These are phyloP conservation scores for Asparagopsis taxiformis DNA, from an alignment of 31 red algal genomes.

Conservation along the genomic window DNA sequence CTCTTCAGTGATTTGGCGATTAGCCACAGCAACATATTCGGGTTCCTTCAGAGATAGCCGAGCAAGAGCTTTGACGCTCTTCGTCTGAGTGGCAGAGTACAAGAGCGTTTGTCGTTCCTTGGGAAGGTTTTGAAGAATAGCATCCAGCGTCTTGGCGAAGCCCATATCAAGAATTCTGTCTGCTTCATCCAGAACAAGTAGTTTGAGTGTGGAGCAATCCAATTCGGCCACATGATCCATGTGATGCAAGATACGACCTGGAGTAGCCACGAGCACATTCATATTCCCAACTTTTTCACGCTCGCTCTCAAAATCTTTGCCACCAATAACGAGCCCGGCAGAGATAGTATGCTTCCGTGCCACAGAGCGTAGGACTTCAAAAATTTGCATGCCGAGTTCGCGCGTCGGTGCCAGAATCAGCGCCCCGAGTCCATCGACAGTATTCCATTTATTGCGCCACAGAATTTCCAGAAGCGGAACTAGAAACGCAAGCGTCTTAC, in stretches of 20 bases:
- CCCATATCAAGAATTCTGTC: constrained; percentile 97
- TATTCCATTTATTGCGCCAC: constrained; percentile 69
- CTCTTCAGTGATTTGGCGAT: neutral
- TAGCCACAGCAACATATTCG: constrained; percentile 80
- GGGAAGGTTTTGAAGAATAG: constrained; percentile 85
- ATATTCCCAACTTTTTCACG: constrained; percentile 81
- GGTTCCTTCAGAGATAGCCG: constrained; percentile 80
- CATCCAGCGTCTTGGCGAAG: constrained; percentile 84
- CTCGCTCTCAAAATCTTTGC: constrained; percentile 82
- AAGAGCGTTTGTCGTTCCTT: constrained; percentile 91
- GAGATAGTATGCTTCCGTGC: constrained; percentile 75
- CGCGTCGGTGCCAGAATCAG: constrained; percentile 91
- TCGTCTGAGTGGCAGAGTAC: constrained; percentile 98
- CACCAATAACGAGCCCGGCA: constrained; percentile 93
- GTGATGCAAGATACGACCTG: constrained; percentile 96
- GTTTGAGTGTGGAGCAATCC: constrained; percentile 58
- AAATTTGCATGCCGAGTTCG: constrained; percentile 95
- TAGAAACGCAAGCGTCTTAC: constrained; percentile 97
- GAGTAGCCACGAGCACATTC: constrained; percentile 97
- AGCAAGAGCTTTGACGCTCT: constrained; percentile 85
- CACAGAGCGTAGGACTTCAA: constrained; percentile 81
- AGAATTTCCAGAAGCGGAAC: constrained; percentile 85
- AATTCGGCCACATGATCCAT: constrained; percentile 86
- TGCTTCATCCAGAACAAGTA: constrained; percentile 95
- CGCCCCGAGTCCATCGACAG: constrained; percentile 87